These are phyloP conservation scores for Syzygium aqueum DNA, from an alignment of 345 rosid genomes.

Conservation along the genomic window DNA sequence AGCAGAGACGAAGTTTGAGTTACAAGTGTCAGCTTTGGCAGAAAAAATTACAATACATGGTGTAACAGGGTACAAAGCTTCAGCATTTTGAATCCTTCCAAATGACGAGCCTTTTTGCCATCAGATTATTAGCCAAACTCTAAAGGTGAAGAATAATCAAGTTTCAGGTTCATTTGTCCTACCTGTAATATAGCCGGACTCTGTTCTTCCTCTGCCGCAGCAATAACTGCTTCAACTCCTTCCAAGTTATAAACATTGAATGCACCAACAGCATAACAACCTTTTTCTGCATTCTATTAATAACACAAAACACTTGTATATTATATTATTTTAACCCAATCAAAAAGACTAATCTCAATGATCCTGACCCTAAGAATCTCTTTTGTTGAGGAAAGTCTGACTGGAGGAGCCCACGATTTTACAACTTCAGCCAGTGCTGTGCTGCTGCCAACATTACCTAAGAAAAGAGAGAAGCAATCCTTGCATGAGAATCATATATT, in stretches of 20 bases:
- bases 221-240: constrained; percentile 89
- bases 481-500: not conserved
- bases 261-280: constrained; percentile 92
- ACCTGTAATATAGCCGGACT: constrained; percentile 99
- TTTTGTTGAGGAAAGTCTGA: constrained; percentile 54
- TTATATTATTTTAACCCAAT: not conserved
- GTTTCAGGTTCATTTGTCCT: not conserved
- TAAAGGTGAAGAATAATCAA: not conserved
- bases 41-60: not conserved
- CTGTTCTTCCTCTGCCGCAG: constrained; percentile 91
- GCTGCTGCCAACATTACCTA: constrained; percentile 87
- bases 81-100: not conserved
- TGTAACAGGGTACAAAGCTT: not conserved
- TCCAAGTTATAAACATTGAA: constrained; percentile 94
- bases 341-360: not conserved
- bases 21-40: not conserved
- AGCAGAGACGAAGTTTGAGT: not conserved
- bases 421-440: constrained; percentile 79
- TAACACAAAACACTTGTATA: not conserved
- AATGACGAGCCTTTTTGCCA: not conserved
- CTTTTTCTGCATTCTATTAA: constrained; percentile 72
- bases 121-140: not conserved
- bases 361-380: constrained; percentile 62
- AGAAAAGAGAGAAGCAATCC: not conserved
- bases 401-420: constrained; percentile 76